Evolutionary conservation across 1,139 yeast species (phyloP).

Genomic region (Taiozyma sp.): DNA sequence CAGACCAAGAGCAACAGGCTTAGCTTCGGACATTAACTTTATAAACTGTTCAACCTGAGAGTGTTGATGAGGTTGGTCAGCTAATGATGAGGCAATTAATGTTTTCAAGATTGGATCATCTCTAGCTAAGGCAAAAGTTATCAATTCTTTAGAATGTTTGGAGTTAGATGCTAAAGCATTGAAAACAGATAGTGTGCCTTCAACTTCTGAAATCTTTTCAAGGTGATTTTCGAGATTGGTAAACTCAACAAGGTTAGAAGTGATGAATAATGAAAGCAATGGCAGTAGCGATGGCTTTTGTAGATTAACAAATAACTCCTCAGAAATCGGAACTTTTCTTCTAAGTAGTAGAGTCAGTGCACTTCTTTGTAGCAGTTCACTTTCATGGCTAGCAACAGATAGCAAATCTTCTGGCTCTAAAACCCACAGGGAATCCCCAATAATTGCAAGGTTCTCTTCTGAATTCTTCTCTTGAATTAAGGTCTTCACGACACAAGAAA

Average conservation of each 20-base stretch:
- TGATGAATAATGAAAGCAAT: conserved; percentile 7
- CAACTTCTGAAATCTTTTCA: neutral
- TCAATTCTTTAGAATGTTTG: conserved; percentile 2
- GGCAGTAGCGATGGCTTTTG: neutral
- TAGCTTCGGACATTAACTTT: conserved; percentile 7
- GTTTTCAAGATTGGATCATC: conserved; percentile 10
- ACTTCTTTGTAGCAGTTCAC: conserved; percentile 6
- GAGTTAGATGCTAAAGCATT: conserved; percentile 5
- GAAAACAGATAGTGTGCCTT: conserved; percentile 5
- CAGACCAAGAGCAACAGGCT: conserved; percentile 10
- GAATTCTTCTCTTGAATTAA: neutral
- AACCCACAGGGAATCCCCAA: conserved; percentile 20
- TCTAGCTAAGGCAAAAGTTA: conserved; percentile 6
- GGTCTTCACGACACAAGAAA: conserved; percentile 6
- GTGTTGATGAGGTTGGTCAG: neutral
- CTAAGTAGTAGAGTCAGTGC: conserved; percentile 10
- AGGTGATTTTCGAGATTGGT: conserved; percentile 10
- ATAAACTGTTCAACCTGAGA: conserved; percentile 2
- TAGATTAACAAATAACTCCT: conserved; percentile 4
- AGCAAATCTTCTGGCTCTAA: conserved; percentile 13
- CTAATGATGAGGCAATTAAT: conserved; percentile 16
- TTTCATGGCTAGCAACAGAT: neutral
- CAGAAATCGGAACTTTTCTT: conserved; percentile 11
- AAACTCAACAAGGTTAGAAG: conserved; percentile 12
- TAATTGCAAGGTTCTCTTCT: conserved; percentile 6